Evolutionary conservation across 2,329 filamentous ascomycete genomes (phyloP).

Genomic region (Monosporascus sp.): DNA sequence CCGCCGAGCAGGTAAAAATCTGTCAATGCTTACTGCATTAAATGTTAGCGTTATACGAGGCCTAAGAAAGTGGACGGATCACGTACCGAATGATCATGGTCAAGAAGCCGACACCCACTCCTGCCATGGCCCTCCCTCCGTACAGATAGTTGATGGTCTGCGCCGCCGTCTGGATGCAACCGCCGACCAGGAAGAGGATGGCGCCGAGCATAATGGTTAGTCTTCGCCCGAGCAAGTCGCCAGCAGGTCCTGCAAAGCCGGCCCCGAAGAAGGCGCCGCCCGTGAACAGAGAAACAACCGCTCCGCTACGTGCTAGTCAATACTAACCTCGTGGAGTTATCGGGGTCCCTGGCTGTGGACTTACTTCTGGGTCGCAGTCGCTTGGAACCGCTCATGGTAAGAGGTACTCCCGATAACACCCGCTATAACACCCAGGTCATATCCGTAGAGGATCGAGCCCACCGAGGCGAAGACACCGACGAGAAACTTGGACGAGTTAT

Average conservation of each 20-base stretch:
- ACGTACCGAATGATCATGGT: slow-evolving; percentile 36
- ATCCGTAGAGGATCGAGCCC: slow-evolving; percentile 50
- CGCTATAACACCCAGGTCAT: slow-evolving; percentile 50
- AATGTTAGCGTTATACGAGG: slow-evolving; percentile 34
- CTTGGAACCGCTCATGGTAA: slow-evolving; percentile 36
- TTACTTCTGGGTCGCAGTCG: slow-evolving; percentile 33
- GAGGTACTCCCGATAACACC: slow-evolving; percentile 45
- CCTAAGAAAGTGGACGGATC: slow-evolving; percentile 28
- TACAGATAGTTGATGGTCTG: slow-evolving; percentile 56
- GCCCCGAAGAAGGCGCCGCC: slow-evolving; percentile 62
- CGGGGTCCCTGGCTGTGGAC: slow-evolving; percentile 5
- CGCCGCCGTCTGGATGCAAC: slow-evolving; percentile 68
- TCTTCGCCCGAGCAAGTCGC: slow-evolving; percentile 56
- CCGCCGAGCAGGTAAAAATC: neutral
- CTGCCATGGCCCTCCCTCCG: slow-evolving; percentile 64
- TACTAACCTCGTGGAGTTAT: neutral
- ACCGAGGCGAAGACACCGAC: slow-evolving; percentile 51
- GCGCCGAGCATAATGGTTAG: slow-evolving; percentile 68
- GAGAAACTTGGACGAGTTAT: slow-evolving; percentile 35
- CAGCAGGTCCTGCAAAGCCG: slow-evolving; percentile 50
- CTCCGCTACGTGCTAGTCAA: slow-evolving; percentile 41
- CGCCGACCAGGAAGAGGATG: slow-evolving; percentile 66
- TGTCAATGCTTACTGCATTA: slow-evolving; percentile 5
- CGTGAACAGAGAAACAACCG: slow-evolving; percentile 74
- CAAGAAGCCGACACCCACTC: slow-evolving; percentile 50